phyloP scores from a whole-genome alignment of 257 asterid genomes.

The Coffea eugenioides region DNA sequence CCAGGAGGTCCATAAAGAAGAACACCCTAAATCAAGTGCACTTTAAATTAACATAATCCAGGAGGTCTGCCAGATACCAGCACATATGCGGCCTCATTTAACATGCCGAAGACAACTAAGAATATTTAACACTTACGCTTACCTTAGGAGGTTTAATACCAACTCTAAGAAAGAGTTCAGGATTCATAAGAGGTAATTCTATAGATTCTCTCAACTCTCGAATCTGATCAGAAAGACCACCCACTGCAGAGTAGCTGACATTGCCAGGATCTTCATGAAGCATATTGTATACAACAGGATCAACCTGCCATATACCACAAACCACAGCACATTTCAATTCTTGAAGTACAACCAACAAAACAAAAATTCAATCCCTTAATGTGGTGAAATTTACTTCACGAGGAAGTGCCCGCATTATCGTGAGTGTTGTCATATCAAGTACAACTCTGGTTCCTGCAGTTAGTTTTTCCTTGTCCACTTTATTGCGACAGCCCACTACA shows the following conservation, averaged over 20 bases:
- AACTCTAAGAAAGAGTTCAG: constrained; percentile 91
- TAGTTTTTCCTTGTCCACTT: constrained; percentile 93
- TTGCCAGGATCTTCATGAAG: constrained; percentile 99
- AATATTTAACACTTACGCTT: constrained; percentile 11
- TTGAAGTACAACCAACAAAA: background rate
- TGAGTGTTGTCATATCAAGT: constrained; percentile 96
- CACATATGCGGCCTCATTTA: constrained; percentile 5
- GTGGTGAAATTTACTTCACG: constrained; percentile 56
- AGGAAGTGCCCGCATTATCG: constrained; percentile 97
- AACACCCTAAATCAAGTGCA: constrained; percentile 60
- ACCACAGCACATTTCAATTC: background rate
- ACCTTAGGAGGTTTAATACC: constrained; percentile 98
- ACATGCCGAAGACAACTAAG: constrained; percentile 2
- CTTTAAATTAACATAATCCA: background rate
- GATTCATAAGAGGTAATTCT: constrained; percentile 90
- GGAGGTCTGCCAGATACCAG: background rate
- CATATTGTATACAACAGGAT: constrained; percentile 95
- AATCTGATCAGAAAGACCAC: constrained; percentile 93
- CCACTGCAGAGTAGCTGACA: constrained; percentile 94
- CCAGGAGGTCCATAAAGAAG: constrained; percentile 99
- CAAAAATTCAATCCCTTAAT: background rate
- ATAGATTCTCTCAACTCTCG: constrained; percentile 94
- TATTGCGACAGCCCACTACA: constrained; percentile 95
- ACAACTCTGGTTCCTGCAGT: constrained; percentile 95
- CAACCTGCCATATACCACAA: constrained; percentile 57